These are phyloP conservation scores for Penicillium palitans DNA, from an alignment of 2,329 filamentous ascomycete genomes.

Conservation along the genomic window DNA sequence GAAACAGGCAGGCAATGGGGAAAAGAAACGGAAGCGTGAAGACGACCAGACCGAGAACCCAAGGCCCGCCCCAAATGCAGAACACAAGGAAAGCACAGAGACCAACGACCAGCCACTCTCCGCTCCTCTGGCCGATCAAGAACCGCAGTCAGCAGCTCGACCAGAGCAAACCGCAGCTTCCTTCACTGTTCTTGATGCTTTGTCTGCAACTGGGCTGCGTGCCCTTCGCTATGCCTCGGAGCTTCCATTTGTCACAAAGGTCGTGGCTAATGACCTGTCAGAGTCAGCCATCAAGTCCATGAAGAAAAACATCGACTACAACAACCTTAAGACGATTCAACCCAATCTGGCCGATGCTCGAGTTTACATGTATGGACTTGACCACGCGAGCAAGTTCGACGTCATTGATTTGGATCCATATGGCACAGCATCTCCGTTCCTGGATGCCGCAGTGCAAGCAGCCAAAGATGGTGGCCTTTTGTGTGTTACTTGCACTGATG, in stretches of 20 bases:
- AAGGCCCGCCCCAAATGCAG: constrained; percentile 13
- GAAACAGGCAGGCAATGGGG: constrained; percentile 35
- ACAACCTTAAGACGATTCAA: constrained; percentile 71
- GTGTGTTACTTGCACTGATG: constrained; percentile 95
- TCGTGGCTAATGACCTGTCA: constrained; percentile 90
- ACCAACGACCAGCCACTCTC: constrained; percentile 12
- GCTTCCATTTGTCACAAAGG: constrained; percentile 75
- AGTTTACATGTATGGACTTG: constrained; percentile 80
- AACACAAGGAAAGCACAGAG: constrained; percentile 23
- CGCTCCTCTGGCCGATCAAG: constrained; percentile 1
- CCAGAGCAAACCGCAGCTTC: constrained; percentile 40
- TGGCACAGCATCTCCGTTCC: constrained; percentile 86
- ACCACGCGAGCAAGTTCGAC: constrained; percentile 66
- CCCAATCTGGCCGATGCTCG: constrained; percentile 80
- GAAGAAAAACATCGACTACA: constrained; percentile 79
- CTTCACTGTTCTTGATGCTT: constrained; percentile 88
- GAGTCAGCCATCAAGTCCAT: constrained; percentile 76
- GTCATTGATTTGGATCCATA: constrained; percentile 97
- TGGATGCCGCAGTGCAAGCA: constrained; percentile 86
- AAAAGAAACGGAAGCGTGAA: constrained; percentile 43
- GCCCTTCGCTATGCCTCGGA: constrained; percentile 90
- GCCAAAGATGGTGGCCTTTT: constrained; percentile 85
- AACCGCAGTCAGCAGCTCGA: constrained; percentile 4
- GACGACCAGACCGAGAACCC: constrained; percentile 23
- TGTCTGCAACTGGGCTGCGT: constrained; percentile 89